phyloP scores from a whole-genome alignment of 345 rosid genomes.

The Lumnitzera racemosa region DNA sequence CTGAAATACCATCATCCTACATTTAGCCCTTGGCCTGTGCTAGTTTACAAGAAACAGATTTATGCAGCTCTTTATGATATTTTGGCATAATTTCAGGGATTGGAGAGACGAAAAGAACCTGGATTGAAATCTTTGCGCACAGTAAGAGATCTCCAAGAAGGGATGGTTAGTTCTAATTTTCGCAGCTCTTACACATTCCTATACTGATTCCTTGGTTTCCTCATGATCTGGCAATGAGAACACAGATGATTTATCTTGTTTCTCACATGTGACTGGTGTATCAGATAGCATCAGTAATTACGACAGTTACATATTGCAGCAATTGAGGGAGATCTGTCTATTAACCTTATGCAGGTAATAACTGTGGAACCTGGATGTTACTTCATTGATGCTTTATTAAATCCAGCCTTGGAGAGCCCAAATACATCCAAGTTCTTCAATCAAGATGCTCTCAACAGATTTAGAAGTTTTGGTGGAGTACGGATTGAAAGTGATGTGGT shows the following conservation, averaged over 20 bases:
- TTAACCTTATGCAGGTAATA: conserved; percentile 48
- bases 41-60: background rate
- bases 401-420: conserved; percentile 54
- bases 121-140: conserved; percentile 81
- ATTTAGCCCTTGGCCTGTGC: background rate
- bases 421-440: conserved; percentile 62
- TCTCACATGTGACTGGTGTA: too few species aligned
- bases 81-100: conserved; percentile 35
- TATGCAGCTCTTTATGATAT: background rate
- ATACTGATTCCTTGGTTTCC: too few species aligned
- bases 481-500: conserved; percentile 96
- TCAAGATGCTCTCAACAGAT: conserved; percentile 41
- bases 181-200: background rate
- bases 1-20: background rate
- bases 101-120: conserved; percentile 57
- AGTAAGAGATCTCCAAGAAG: conserved; percentile 56
- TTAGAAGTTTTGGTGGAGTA: conserved; percentile 77
- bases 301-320: too few species aligned
- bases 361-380: conserved; percentile 98
- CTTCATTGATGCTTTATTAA: conserved; percentile 70
- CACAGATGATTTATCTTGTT: too few species aligned
- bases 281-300: too few species aligned
- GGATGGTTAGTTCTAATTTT: conserved; percentile 52
- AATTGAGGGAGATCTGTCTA: conserved; percentile 4
- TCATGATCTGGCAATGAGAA: too few species aligned